These are phyloP conservation scores for Lactuca sativa DNA, from an alignment of 129 eudicot genomes.

Conservation along the genomic window DNA sequence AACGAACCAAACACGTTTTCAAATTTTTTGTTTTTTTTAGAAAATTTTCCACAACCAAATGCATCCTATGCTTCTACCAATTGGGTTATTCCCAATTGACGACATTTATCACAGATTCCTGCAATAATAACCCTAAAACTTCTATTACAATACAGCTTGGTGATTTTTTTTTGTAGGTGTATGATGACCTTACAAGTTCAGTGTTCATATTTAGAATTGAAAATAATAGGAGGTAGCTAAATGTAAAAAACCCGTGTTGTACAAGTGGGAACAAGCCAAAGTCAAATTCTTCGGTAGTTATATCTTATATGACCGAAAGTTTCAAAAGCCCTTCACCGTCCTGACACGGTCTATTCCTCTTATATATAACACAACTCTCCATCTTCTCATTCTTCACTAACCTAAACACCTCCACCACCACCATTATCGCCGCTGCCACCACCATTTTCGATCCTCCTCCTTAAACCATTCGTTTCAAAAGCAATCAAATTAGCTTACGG, in stretches of 20 bases:
- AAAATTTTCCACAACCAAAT: too few species aligned
- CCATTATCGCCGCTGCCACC: neutral
- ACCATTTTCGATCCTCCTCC: neutral
- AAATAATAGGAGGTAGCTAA: conserved; percentile 18
- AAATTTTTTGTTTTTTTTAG: too few species aligned
- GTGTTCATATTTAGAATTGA: neutral
- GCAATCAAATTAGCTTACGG: neutral
- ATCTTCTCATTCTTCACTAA: conserved; percentile 7
- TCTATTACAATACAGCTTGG: neutral
- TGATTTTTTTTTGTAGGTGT: neutral
- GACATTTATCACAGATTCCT: too few species aligned
- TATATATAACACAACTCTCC: conserved; percentile 6
- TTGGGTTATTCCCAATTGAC: too few species aligned
- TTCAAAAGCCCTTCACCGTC: conserved; percentile 20
- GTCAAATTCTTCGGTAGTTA: conserved; percentile 27
- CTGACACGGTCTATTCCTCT: conserved; percentile 25
- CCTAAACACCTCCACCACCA: neutral
- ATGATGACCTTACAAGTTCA: neutral
- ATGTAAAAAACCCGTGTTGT: conserved; percentile 4
- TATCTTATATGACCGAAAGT: conserved; percentile 5
- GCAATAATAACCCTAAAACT: too few species aligned
- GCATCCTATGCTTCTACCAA: too few species aligned
- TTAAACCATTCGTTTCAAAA: neutral
- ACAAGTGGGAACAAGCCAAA: conserved; percentile 9
- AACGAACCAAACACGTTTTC: too few species aligned